Evolutionary conservation across 306 rosid genomes (phyloP).

Genomic region (Sechiopsis laciniata): DNA sequence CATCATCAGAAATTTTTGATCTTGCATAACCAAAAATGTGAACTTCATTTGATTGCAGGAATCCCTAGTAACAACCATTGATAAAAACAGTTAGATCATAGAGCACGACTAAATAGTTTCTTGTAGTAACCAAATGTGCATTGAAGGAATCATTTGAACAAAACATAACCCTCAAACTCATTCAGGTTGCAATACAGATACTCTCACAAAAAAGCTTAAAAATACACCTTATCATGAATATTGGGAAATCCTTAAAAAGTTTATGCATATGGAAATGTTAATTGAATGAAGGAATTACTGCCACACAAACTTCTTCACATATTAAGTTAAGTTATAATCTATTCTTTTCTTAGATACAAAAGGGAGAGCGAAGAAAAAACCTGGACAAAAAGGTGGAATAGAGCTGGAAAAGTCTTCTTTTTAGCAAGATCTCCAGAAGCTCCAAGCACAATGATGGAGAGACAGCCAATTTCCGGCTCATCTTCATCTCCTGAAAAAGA

Average conservation of each 20-base stretch:
- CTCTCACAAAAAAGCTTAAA: not conserved
- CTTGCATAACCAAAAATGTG: constrained; percentile 95
- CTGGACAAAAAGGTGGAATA: constrained; percentile 73
- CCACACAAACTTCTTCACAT: not conserved
- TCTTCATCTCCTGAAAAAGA: constrained; percentile 41
- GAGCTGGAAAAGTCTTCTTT: constrained; percentile 97
- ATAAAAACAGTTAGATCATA: not conserved
- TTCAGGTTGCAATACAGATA: not conserved
- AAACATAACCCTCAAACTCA: not conserved
- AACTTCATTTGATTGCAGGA: constrained; percentile 64
- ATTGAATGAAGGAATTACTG: too few relatives aligned
- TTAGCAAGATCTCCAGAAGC: constrained; percentile 99
- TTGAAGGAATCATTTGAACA: not conserved
- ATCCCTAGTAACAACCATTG: constrained; percentile 48
- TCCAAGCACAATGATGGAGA: constrained; percentile 84
- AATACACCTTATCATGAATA: not conserved
- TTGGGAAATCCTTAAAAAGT: not conserved
- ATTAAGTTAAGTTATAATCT: not conserved
- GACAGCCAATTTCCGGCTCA: constrained; percentile 57
- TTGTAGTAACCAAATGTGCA: too few relatives aligned
- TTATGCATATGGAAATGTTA: not conserved
- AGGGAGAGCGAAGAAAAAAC: constrained; percentile 27
- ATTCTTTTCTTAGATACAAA: not conserved
- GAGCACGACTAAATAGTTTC: not conserved
- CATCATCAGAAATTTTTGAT: constrained; percentile 69